phyloP scores from a whole-genome alignment of 495 filamentous ascomycete species.

The Aspergillus affinis region DNA sequence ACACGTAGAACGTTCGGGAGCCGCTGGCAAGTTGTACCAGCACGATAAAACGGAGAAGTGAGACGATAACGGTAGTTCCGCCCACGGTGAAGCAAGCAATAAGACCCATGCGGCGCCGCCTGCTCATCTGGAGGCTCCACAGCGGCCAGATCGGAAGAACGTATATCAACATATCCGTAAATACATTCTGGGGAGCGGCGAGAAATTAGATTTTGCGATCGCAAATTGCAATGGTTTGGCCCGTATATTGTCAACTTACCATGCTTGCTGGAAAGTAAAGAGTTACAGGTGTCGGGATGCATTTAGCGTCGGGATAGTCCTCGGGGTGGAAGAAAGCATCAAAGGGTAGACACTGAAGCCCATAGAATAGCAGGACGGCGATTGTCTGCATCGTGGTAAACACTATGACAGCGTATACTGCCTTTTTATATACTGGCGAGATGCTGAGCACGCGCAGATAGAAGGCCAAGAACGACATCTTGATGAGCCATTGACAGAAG shows the following conservation, averaged over 20 bases:
- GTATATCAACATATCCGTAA: slow-evolving; percentile 8
- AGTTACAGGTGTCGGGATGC: slow-evolving; percentile 2
- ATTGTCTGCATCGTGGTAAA: neutral
- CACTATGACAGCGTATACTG: neutral
- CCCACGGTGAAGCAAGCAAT: slow-evolving; percentile 10
- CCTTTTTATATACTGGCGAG: slow-evolving; percentile 2
- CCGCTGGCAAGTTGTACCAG: slow-evolving; percentile 6
- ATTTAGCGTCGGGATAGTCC: slow-evolving; percentile 5
- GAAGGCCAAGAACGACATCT: slow-evolving; percentile 8
- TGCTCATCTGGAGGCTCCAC: slow-evolving; percentile 6
- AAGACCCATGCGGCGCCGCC: slow-evolving; percentile 2
- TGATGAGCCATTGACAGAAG: slow-evolving; percentile 12
- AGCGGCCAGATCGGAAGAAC: slow-evolving; percentile 4
- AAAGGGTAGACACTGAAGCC: slow-evolving; percentile 8
- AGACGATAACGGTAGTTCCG: slow-evolving; percentile 5
- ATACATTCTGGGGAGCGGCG: slow-evolving; percentile 2
- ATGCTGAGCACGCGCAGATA: slow-evolving; percentile 9
- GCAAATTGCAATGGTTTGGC: neutral
- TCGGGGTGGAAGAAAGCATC: slow-evolving; percentile 9
- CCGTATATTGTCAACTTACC: neutral
- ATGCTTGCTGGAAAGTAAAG: slow-evolving; percentile 9
- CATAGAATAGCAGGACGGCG: slow-evolving; percentile 7
- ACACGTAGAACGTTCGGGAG: slow-evolving; percentile 6
- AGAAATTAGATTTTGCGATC: neutral
- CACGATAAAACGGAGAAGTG: slow-evolving; percentile 11